Percentiles rank a stretch among this genome's conserved stretches.
These are phyloP conservation scores for Aurifilum marmelostoma DNA, from an alignment of 2,329 filamentous ascomycete species.

Conservation along the genomic window DNA sequence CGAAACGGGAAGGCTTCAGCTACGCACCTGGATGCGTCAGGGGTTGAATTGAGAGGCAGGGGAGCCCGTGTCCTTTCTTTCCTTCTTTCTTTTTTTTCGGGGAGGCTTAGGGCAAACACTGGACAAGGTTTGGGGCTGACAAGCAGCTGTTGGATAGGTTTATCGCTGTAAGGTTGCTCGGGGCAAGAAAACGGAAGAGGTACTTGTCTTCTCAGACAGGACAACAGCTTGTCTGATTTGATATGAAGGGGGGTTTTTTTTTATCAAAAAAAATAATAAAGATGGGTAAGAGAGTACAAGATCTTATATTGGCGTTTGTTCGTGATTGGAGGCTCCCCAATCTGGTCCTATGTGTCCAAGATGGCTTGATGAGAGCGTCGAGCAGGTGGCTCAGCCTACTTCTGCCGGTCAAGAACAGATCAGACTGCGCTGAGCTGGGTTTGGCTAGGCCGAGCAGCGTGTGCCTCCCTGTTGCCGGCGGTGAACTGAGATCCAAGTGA, in stretches of 20 bases:
- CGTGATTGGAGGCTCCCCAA: constrained; percentile 7
- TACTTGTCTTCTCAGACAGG: neutral
- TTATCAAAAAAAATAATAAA: neutral
- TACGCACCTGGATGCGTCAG: neutral
- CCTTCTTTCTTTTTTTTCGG: too few species aligned
- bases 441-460: constrained; percentile 9
- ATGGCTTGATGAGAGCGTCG: constrained; percentile 7
- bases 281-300: constrained; percentile 18
- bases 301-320: constrained; percentile 14
- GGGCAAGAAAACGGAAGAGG: neutral
- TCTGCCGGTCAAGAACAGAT: neutral
- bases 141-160: neutral
- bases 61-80: neutral
- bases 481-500: constrained; percentile 21
- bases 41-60: neutral
- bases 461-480: constrained; percentile 7
- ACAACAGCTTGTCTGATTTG: neutral
- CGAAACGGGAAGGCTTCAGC: neutral
- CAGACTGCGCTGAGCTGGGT: constrained; percentile 11
- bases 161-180: constrained; percentile 1
- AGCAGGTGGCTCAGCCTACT: neutral
- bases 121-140: constrained; percentile 8
- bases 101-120: neutral
- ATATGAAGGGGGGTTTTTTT: neutral
- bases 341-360: neutral